Percentiles rank a stretch among this genome's conserved stretches.
Evolutionary conservation across 108 stramenopile species (phyloP).

Genomic region (Nitzschia sp.): DNA sequence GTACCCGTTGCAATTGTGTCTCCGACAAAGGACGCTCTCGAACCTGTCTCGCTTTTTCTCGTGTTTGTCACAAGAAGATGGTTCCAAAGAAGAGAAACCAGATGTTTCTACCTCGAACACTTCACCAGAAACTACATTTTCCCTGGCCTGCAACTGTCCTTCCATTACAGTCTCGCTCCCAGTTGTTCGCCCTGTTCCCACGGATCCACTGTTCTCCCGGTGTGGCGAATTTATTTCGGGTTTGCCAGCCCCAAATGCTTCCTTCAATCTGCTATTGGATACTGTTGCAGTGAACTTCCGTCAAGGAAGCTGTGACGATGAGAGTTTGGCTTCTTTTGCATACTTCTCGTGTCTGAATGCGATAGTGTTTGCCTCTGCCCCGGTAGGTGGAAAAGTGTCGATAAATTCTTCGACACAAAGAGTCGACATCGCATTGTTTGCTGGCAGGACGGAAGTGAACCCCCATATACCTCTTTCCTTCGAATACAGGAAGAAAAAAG

Average conservation of each 20-base stretch:
- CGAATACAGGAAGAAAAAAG: constrained; percentile 11
- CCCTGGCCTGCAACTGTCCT: constrained; percentile 17
- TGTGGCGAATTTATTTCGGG: constrained; percentile 7
- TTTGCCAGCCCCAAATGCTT: constrained; percentile 3
- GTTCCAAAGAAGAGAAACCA: neutral
- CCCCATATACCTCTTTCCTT: constrained; percentile 33
- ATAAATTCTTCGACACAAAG: constrained; percentile 21
- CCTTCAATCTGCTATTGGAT: constrained; percentile 14
- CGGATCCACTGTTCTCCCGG: constrained; percentile 20
- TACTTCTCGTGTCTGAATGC: constrained; percentile 12
- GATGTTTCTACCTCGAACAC: neutral
- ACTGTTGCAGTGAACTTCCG: constrained; percentile 16
- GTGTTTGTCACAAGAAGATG: neutral
- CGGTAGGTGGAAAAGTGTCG: constrained; percentile 11
- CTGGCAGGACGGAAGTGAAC: constrained; percentile 34
- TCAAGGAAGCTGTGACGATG: neutral
- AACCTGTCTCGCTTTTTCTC: constrained; percentile 28
- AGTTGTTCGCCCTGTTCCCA: constrained; percentile 5
- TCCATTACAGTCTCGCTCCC: constrained; percentile 25
- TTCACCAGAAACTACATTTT: neutral
- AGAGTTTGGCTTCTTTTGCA: neutral
- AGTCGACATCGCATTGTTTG: constrained; percentile 23
- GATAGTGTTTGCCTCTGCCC: constrained; percentile 22
- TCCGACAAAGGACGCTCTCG: constrained; percentile 42
- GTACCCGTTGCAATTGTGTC: constrained; percentile 47